A percentile compares a stretch with the other conserved stretches of the same genome.
Conservation (phyloP, 192 early-diverging fungal genomes). For the Radiomyces spectabilis region DNA sequence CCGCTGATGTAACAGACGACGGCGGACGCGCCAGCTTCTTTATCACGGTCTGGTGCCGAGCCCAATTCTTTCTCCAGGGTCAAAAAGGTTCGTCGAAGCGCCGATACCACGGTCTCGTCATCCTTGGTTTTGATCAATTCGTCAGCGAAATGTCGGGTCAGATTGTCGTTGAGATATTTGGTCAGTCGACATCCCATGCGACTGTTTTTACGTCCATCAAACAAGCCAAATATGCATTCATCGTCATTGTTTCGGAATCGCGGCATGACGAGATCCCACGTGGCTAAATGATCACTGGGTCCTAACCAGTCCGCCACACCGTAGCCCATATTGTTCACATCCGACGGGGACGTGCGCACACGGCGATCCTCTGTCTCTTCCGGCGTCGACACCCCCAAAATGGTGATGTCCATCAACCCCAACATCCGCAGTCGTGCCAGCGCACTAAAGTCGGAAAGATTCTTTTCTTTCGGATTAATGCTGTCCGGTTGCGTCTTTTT, state of each 20-base stretch:
- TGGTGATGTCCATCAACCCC: conserved; percentile 85
- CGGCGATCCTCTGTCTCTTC: conserved; percentile 77
- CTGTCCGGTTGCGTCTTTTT: conserved; percentile 33
- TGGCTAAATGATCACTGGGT: conserved; percentile 56
- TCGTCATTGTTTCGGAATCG: conserved; percentile 77
- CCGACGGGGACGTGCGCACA: conserved; percentile 74
- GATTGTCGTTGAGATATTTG: conserved; percentile 65
- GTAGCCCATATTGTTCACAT: conserved; percentile 76
- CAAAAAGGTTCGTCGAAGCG: conserved; percentile 78
- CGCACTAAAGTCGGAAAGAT: conserved; percentile 69
- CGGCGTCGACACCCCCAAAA: conserved; percentile 61
- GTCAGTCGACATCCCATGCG: conserved; percentile 42
- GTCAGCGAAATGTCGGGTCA: conserved; percentile 57
- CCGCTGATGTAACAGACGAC: conserved; percentile 74
- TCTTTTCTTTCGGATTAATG: conserved; percentile 27
- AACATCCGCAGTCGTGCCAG: conserved; percentile 69
- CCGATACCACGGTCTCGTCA: conserved; percentile 49
- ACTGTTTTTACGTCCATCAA: conserved; percentile 59
- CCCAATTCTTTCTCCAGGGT: conserved; percentile 76
- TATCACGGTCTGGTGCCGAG: conserved; percentile 6
- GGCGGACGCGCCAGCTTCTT: conserved; percentile 59
- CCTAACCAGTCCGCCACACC: conserved; percentile 82
- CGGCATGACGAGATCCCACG: conserved; percentile 83
- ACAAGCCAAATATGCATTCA: conserved; percentile 83
- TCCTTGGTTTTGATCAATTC: conserved; percentile 69